Evolutionary conservation across 106 monocot species (phyloP), one percentile per base, ranked within the genome.

Genomic region (Dendrobium nobile): DNA sequence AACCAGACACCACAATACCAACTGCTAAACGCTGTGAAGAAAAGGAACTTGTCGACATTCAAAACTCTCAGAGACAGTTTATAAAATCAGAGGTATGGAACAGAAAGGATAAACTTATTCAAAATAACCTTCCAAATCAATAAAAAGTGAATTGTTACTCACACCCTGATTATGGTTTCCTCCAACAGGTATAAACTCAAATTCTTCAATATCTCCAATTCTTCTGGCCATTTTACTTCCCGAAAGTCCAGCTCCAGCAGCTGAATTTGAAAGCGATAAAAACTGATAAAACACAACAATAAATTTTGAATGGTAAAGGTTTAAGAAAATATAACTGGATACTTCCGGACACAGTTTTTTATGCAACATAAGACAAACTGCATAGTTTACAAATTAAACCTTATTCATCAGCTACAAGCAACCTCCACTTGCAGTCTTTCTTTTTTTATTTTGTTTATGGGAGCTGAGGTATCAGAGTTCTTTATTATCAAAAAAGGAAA

Each of bases 161-260:
- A 99, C 98, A 48, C 98, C 98, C 82, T 95, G 98, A 77, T 91
- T 95, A 87, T 95, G 95, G 73, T 99, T 95, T 68, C 88, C 77
- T 33, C 98, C 98, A 67, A 95, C 82, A 68, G 91, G 79, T 78
- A 85, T 99, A 80, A 99, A 99, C 77, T 99, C 98, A 87, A 99
- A 99, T 85, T 99, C 98, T 85, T 93, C 87, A 78, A 99, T 73
- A 78, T 80, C 81, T 58, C 95, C 98, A 40, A 84, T 99, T 88
- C 98, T 86, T 86, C 92, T 91, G 78, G 98, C 98, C 98, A 99
- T 95, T 85, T 99, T 99, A 81, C 87, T 95, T 26, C 98, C 98
- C 59, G 98, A 85, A 81, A 99, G 95, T 82, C 98, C 98, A 91
- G 98, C 98, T 77, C 98, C 98, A 89, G 98, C 98, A 88, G 93